Conservation (phyloP, 2,329 filamentous ascomycete species). For the Paraphaeosphaeria minitans region DNA sequence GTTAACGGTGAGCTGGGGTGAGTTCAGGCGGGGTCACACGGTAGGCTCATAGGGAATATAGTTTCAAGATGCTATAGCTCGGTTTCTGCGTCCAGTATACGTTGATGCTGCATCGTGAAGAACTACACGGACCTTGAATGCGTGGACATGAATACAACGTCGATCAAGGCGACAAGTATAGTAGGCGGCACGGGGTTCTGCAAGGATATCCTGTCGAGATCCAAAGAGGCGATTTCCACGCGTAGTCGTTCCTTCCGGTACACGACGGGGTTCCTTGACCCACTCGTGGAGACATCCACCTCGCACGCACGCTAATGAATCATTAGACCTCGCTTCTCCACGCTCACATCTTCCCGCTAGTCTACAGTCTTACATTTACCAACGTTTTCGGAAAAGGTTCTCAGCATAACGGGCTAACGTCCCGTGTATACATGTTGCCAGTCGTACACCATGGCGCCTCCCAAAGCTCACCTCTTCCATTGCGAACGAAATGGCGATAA, state of each 20-base stretch:
- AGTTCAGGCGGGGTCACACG: neutral
- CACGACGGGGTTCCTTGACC: neutral
- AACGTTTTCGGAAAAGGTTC: constrained; percentile 2
- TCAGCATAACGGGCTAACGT: neutral
- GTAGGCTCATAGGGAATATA: neutral
- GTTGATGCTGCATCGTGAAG: neutral
- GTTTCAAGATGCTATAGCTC: neutral
- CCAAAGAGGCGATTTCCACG: neutral
- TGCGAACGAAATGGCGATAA: neutral
- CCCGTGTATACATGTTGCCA: neutral
- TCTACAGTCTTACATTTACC: constrained; percentile 2
- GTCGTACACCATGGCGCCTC: neutral
- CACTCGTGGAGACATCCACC: neutral
- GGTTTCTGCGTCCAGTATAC: neutral
- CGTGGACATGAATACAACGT: neutral
- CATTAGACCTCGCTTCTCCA: constrained; percentile 16
- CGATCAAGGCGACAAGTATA: neutral
- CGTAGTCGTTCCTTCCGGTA: neutral
- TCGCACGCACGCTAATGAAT: constrained; percentile 17
- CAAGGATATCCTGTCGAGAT: neutral
- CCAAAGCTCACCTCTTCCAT: neutral
- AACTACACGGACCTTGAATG: neutral
- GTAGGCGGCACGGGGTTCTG: neutral
- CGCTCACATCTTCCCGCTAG: constrained; percentile 4
- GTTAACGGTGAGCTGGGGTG: neutral